A percentile compares a stretch with the other conserved stretches of the same genome.
These are phyloP conservation scores for Chlamydomonas incerta DNA, from an alignment of 139 green algal genomes.

Conservation along the genomic window DNA sequence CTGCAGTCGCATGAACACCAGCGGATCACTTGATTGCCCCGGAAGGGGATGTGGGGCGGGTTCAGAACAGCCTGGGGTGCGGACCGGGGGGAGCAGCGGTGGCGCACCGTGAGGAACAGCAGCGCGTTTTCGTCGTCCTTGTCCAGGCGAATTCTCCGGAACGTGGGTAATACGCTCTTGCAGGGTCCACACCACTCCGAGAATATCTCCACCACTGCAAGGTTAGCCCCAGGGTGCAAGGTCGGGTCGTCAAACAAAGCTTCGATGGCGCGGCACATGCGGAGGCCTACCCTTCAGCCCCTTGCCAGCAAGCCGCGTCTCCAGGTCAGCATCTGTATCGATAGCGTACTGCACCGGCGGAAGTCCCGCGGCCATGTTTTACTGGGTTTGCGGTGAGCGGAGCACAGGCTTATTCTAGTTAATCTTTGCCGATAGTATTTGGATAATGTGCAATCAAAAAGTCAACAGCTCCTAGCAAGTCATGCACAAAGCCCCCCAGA, in stretches of 20 bases:
- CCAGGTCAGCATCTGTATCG: conserved; percentile 44
- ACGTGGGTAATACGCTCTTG: conserved; percentile 72
- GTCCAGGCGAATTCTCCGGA: conserved; percentile 69
- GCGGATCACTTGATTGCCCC: no score
- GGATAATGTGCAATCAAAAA: no score
- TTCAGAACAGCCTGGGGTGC: no score
- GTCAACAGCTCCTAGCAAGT: no score
- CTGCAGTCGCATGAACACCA: conserved; percentile 4
- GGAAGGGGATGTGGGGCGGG: no score
- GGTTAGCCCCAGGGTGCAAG: no score
- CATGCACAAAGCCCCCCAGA: no score
- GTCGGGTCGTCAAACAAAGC: background rate
- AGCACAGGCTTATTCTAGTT: no score
- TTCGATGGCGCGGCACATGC: conserved; percentile 10
- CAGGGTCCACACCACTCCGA: conserved; percentile 68
- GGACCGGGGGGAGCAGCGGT: no score
- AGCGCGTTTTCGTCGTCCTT: conserved; percentile 76
- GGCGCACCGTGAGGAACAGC: conserved; percentile 63
- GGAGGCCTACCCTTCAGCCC: conserved; percentile 52
- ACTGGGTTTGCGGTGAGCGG: no score
- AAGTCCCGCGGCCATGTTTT: background rate
- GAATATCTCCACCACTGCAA: conserved; percentile 72
- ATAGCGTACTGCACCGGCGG: conserved; percentile 46
- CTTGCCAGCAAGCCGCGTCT: conserved; percentile 43
- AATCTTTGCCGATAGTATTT: no score